Conservation (phyloP, 225 moss, liverwort and hornwort genomes). For the Pleurozium schreberi region DNA sequence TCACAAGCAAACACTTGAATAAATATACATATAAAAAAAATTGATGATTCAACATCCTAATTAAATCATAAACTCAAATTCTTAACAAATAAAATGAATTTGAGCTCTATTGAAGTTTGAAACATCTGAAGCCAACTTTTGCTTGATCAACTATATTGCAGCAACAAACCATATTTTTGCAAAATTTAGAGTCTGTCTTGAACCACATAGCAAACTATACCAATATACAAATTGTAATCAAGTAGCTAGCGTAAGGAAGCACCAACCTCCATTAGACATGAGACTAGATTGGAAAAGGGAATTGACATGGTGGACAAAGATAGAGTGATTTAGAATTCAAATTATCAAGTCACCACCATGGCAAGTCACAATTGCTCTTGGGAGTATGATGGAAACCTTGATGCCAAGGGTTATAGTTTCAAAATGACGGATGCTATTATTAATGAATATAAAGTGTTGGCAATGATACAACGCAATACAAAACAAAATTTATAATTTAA, state of each 20-base stretch:
- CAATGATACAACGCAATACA: neutral
- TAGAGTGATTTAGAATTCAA: accelerated
- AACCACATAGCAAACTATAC: neutral
- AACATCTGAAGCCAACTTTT: accelerated
- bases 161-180: too few relatives aligned
- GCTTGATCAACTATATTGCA: neutral
- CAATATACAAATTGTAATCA: neutral
- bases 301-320: accelerated
- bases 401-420: neutral
- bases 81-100: neutral
- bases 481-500: neutral
- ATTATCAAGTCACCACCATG: neutral
- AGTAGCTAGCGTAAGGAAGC: accelerated
- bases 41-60: neutral
- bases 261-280: accelerated
- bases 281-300: accelerated
- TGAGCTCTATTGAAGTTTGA: neutral
- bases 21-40: accelerated
- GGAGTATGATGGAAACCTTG: accelerated
- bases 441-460: neutral
- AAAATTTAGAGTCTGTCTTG: accelerated
- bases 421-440: neutral
- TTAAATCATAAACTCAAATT: neutral
- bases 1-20: neutral
- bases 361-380: neutral